Base-by-base conservation (phyloP, 1,139 yeast species). In the Yamadazyma siamensis region DNA sequence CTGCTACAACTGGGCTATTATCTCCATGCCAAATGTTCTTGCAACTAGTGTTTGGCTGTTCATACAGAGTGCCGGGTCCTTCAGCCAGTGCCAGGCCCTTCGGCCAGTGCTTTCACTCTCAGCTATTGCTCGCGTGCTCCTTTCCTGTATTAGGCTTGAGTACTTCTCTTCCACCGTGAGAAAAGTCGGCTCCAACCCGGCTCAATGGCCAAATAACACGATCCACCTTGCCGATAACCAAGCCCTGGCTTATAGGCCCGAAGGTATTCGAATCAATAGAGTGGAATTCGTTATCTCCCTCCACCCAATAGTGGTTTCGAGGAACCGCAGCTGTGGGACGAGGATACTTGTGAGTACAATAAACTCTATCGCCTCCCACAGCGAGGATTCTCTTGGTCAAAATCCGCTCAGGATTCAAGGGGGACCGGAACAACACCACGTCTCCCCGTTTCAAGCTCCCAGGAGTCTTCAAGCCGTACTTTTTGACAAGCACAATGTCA, bases 291-390 rank as follows among this genome's bases (percentile, higher is more conserved):
- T 87, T 88, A 52, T 89, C 97, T 3, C 97, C 97, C 54, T 89
- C 96, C 0, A 88, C 88, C 96, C 96, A 89, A 9, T 86, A 47
- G 52, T 89, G 97, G 47, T 80, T 82, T 34, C 85, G 58, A 4
- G 96, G 96, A 3, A 89, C 61, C 15, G 59, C 59, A 6, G 81
- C 78, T 25, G 64, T 61, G 2, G 67, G 60, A 47, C 77, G 72
- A 1, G 94, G 91, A 50, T 83, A 86, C 13, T 58, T 54, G 8
- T 71, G 60, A 34, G 80, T 64, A 2, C 95, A 77, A 15, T 56
- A 49, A 1, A 88, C 66, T 3, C 65, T 53, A 44, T 86, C 95
- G 15, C 91, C 89, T 35, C 76, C 87, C 1, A 77, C 48, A 1
- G 83, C 96, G 39, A 81, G 72, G 6, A 89, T 72, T 28, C 97